Conservation (phyloP, 495 filamentous ascomycete genomes). For the Hyaloscypha finlandica region DNA sequence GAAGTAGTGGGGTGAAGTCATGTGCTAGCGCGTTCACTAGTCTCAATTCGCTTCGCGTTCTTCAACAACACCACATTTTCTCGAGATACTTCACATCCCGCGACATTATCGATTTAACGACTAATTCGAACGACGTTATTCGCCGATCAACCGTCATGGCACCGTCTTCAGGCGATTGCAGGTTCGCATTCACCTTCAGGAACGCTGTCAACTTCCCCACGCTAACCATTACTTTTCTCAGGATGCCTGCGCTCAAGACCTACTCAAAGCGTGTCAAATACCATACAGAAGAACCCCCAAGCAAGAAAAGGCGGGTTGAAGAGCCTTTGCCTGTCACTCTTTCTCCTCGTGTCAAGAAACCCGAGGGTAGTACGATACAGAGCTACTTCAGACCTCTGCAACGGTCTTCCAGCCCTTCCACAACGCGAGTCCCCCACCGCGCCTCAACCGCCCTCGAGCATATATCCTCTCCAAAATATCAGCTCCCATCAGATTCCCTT, state of each 20-base stretch:
- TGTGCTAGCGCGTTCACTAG: neutral
- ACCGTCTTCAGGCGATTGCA: neutral
- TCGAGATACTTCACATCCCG: neutral
- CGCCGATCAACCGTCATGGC: conserved; percentile 13
- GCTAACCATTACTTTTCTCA: neutral
- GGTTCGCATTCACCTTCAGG: conserved; percentile 6
- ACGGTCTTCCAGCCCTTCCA: conserved; percentile 19
- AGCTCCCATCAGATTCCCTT: conserved; percentile 1
- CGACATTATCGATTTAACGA: neutral
- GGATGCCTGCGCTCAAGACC: conserved; percentile 15
- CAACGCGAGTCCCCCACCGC: neutral
- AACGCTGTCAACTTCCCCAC: neutral
- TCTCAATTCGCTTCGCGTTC: neutral
- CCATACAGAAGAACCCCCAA: conserved; percentile 11
- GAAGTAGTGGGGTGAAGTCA: neutral
- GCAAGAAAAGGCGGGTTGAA: conserved; percentile 13
- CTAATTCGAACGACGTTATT: neutral
- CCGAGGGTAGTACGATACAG: conserved; percentile 16
- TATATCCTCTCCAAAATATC: neutral
- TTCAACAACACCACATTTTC: neutral
- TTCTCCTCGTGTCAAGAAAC: conserved; percentile 14
- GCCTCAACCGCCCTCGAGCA: conserved; percentile 9
- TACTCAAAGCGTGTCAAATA: conserved; percentile 27
- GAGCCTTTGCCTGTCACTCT: neutral
- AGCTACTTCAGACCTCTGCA: conserved; percentile 31